Evolutionary conservation across 352 stramenopile species (phyloP).

Genomic region (Halophytophthora polymorphica): DNA sequence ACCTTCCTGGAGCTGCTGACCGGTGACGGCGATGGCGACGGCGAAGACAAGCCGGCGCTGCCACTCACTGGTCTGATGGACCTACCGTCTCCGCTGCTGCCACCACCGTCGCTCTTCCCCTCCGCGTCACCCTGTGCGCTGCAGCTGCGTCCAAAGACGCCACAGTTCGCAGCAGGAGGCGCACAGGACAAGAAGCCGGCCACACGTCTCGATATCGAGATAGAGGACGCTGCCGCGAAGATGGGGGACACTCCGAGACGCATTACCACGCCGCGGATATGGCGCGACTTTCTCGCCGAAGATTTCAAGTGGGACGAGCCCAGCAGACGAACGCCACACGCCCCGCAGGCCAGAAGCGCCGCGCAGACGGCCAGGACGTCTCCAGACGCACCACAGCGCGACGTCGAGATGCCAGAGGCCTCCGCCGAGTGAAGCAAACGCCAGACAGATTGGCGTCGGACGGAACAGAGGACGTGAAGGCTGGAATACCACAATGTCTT

Average conservation of each 20-base stretch:
- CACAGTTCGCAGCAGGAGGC: slow-evolving; percentile 16
- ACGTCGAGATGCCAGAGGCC: slow-evolving; percentile 27
- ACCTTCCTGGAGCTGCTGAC: slow-evolving; percentile 74
- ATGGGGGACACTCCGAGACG: slow-evolving; percentile 15
- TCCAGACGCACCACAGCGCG: slow-evolving; percentile 5
- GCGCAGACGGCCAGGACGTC: not conserved
- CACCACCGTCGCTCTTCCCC: slow-evolving; percentile 22
- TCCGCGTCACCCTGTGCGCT: slow-evolving; percentile 27
- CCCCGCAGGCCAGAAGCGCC: slow-evolving; percentile 6
- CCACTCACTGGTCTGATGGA: slow-evolving; percentile 29
- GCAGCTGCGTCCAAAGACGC: slow-evolving; percentile 24
- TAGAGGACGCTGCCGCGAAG: slow-evolving; percentile 2
- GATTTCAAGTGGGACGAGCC: slow-evolving; percentile 64
- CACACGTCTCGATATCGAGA: slow-evolving; percentile 10
- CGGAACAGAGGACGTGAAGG: too few species aligned
- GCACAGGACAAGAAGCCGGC: slow-evolving; percentile 21
- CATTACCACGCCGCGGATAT: slow-evolving; percentile 49
- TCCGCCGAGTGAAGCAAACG: slow-evolving; percentile 7
- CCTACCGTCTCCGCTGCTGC: slow-evolving; percentile 39
- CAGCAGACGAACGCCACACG: slow-evolving; percentile 16
- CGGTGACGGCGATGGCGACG: slow-evolving; percentile 39
- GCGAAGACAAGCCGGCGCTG: slow-evolving; percentile 53
- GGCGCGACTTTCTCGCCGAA: slow-evolving; percentile 68
- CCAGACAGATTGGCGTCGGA: not conserved
- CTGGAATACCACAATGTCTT: too few species aligned